Conservation (phyloP, 768 basidiomycete species). For the Thelephora ganbajun region DNA sequence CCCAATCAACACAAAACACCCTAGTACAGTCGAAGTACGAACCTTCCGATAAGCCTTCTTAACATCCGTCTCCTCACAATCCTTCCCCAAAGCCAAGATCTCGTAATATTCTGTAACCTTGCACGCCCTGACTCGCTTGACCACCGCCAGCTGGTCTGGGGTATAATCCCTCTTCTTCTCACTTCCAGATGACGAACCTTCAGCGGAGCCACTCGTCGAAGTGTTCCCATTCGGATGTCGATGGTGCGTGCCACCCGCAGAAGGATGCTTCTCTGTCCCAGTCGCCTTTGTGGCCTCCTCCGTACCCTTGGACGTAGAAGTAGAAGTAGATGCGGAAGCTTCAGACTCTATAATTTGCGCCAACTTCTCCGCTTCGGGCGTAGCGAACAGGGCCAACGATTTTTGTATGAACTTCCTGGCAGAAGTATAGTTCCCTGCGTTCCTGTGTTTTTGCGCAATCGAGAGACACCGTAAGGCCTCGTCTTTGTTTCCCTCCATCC, state of each 20-base stretch:
- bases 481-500: conserved; percentile 82
- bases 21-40: conserved; percentile 7
- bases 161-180: conserved; percentile 72
- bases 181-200: conserved; percentile 22
- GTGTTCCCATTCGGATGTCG: conserved; percentile 40
- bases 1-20: background rate
- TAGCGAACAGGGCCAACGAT: conserved; percentile 69
- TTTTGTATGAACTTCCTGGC: conserved; percentile 87
- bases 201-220: conserved; percentile 35
- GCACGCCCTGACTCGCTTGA: conserved; percentile 76
- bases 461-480: conserved; percentile 73
- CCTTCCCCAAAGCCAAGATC: conserved; percentile 66
- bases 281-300: conserved; percentile 16
- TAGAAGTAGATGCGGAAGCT: conserved; percentile 17
- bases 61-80: conserved; percentile 72
- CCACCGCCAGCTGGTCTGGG: conserved; percentile 65
- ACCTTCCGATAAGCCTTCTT: conserved; percentile 98
- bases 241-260: conserved; percentile 58
- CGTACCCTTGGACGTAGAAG: conserved; percentile 14
- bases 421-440: conserved; percentile 55
- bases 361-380: conserved; percentile 57
- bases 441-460: conserved; percentile 66
- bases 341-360: conserved; percentile 53
- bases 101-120: conserved; percentile 89
- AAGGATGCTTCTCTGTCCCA: conserved; percentile 55